Evolutionary conservation across 345 rosid genomes (phyloP).

Genomic region (Microcos paniculata): DNA sequence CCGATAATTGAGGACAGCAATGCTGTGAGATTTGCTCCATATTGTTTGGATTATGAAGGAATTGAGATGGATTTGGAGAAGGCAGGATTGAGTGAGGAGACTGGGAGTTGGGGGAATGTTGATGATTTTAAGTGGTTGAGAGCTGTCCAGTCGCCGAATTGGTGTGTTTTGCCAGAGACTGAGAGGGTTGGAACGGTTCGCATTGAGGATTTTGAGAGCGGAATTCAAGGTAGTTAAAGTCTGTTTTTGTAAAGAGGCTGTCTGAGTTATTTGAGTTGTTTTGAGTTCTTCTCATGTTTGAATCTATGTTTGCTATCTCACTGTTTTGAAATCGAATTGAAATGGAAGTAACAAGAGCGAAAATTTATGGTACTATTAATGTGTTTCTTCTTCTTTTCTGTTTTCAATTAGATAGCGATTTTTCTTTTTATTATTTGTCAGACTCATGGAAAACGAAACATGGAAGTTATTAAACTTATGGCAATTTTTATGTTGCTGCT

Average conservation of each 20-base stretch:
- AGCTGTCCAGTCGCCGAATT: conserved; percentile 78
- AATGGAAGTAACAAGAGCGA: not conserved
- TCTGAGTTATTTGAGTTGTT: not conserved
- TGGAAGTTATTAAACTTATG: not conserved
- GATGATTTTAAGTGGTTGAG: conserved; percentile 93
- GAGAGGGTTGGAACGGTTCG: conserved; percentile 46
- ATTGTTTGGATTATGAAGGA: conserved; percentile 68
- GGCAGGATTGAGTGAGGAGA: conserved; percentile 67
- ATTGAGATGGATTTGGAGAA: conserved; percentile 61
- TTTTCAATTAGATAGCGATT: not conserved
- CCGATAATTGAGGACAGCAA: conserved; percentile 82
- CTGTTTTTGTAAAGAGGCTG: not conserved
- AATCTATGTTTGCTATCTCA: not conserved
- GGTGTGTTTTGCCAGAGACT: conserved; percentile 67
- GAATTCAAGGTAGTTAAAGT: conserved; percentile 1
- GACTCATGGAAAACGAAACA: not conserved
- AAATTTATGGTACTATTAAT: not conserved
- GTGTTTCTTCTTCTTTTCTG: not conserved
- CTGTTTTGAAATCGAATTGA: not conserved
- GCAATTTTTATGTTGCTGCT: not conserved
- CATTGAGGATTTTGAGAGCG: conserved; percentile 17
- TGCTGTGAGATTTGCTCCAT: conserved; percentile 69
- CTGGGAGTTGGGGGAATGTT: conserved; percentile 63
- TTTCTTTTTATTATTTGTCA: not conserved
- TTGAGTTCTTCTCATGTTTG: not conserved